Conservation (phyloP, 345 rosid species). For the Linum tenue region DNA sequence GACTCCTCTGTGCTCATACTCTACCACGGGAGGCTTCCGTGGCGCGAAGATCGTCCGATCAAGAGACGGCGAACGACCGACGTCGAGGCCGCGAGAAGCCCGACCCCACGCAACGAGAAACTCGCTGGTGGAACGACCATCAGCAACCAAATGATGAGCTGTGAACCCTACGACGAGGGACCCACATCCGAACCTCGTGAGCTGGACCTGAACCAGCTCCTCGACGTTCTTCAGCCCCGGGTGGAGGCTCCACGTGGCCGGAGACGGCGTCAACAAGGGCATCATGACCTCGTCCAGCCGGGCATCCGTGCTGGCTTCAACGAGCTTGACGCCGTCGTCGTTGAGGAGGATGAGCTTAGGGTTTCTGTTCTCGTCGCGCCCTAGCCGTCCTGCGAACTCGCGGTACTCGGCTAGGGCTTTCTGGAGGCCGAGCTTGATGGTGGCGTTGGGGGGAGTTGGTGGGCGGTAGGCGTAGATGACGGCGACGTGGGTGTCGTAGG, state of each 20-base stretch:
- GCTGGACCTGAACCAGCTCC: constrained; percentile 30
- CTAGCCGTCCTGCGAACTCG: constrained; percentile 26
- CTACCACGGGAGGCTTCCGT: constrained; percentile 14
- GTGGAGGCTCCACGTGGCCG: constrained; percentile 16
- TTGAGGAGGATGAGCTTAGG: constrained; percentile 16
- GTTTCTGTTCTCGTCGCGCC: constrained; percentile 16
- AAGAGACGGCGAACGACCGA: constrained; percentile 12
- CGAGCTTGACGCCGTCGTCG: constrained; percentile 22
- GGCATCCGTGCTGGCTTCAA: constrained; percentile 18
- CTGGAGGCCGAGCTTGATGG: constrained; percentile 16
- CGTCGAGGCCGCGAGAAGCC: constrained; percentile 25
- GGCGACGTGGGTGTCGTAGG: constrained; percentile 21
- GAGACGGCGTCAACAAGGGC: constrained; percentile 20
- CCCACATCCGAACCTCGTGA: constrained; percentile 27
- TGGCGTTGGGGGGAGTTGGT: constrained; percentile 15
- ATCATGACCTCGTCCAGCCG: constrained; percentile 14
- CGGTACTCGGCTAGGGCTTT: constrained; percentile 18
- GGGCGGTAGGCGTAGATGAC: constrained; percentile 23
- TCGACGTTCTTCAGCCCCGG: constrained; percentile 24
- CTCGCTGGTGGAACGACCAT: constrained; percentile 24
- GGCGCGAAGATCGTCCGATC: constrained; percentile 23
- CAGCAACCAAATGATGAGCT: constrained; percentile 25
- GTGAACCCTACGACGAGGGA: constrained; percentile 28
- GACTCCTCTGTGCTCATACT: constrained; percentile 18
- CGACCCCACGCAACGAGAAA: constrained; percentile 30